These are phyloP conservation scores for Spathaspora sp. DNA, from an alignment of 1,139 yeast species.

Conservation along the genomic window DNA sequence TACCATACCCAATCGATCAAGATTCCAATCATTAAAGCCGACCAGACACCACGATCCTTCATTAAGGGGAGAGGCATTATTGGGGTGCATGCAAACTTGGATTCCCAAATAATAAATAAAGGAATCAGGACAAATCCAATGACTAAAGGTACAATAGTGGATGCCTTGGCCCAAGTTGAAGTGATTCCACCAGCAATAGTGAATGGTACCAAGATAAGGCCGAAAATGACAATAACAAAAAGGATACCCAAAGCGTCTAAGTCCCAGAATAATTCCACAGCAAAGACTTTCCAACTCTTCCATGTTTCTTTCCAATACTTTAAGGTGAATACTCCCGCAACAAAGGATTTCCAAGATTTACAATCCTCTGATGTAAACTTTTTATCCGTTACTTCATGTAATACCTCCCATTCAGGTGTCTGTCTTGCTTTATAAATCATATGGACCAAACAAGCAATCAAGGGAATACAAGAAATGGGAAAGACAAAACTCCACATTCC, in stretches of 20 bases:
- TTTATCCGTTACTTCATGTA: conserved; percentile 24
- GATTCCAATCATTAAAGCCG: conserved; percentile 52
- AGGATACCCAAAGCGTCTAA: conserved; percentile 56
- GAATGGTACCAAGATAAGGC: conserved; percentile 55
- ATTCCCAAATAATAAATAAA: conserved; percentile 55
- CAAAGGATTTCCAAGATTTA: too few relatives aligned
- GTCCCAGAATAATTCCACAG: conserved; percentile 41
- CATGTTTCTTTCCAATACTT: too few relatives aligned
- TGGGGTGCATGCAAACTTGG: conserved; percentile 51
- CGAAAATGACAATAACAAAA: conserved; percentile 49
- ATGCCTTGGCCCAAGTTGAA: conserved; percentile 50
- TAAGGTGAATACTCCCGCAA: too few relatives aligned
- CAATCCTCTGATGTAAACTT: too few relatives aligned
- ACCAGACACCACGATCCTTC: conserved; percentile 61
- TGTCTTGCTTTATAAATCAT: conserved; percentile 55
- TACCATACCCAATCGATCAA: conserved; percentile 42
- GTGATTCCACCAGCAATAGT: conserved; percentile 58
- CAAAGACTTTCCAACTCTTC: conserved; percentile 17
- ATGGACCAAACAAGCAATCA: conserved; percentile 52
- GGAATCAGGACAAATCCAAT: conserved; percentile 62
- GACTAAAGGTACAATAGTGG: conserved; percentile 64
- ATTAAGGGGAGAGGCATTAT: conserved; percentile 55
- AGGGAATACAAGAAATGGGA: conserved; percentile 63
- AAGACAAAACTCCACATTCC: conserved; percentile 81
- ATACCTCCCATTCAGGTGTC: conserved; percentile 42